These are phyloP conservation scores for Megacollybia marginata DNA, from an alignment of 768 basidiomycete genomes.

Conservation along the genomic window DNA sequence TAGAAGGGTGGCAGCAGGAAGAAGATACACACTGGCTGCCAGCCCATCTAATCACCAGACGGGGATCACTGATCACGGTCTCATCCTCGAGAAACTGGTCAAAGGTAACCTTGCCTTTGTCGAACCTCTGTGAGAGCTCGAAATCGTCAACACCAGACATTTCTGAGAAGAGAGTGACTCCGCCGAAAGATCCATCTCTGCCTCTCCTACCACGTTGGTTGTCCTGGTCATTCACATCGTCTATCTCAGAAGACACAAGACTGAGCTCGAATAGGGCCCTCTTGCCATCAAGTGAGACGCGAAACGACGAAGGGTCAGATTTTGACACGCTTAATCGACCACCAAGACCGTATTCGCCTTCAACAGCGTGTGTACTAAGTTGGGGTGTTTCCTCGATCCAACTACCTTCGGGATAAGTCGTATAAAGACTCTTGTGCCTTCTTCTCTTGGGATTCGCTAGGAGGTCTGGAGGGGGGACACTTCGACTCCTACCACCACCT, in stretches of 20 bases:
- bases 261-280: slow-evolving; percentile 71
- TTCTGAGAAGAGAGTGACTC: slow-evolving; percentile 5
- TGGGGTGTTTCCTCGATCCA: neutral
- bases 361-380: neutral
- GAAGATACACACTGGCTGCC: slow-evolving; percentile 39
- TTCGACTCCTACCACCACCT: slow-evolving; percentile 38
- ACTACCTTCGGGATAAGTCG: neutral
- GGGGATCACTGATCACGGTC: slow-evolving; percentile 48
- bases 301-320: slow-evolving; percentile 55
- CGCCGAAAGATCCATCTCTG: slow-evolving; percentile 11
- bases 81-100: slow-evolving; percentile 60
- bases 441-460: slow-evolving; percentile 31
- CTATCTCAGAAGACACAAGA: slow-evolving; percentile 17
- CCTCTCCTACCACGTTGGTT: slow-evolving; percentile 12
- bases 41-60: slow-evolving; percentile 71
- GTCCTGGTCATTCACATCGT: slow-evolving; percentile 8
- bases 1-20: neutral
- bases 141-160: slow-evolving; percentile 34
- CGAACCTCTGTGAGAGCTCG: slow-evolving; percentile 50
- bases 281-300: slow-evolving; percentile 54
- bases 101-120: slow-evolving; percentile 57
- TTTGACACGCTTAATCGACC: slow-evolving; percentile 53
- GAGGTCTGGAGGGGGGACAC: slow-evolving; percentile 48
- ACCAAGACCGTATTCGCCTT: slow-evolving; percentile 33
- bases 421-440: slow-evolving; percentile 11